Conservation (phyloP, 495 filamentous ascomycete genomes). For the Peziza echinospora region DNA sequence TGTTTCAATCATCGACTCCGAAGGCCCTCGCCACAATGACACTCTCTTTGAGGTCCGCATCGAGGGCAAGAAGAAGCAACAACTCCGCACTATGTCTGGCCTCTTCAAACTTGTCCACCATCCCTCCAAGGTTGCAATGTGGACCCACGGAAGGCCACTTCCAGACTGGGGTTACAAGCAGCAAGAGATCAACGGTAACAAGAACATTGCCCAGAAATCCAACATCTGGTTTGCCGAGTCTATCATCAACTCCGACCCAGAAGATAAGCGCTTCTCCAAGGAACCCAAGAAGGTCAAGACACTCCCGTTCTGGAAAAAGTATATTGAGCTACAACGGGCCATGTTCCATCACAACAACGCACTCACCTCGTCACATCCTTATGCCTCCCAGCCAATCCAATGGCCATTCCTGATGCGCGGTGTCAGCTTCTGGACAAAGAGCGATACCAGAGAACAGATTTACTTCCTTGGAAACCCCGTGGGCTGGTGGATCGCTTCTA, state of each 20-base stretch:
- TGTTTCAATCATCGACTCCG: conserved; percentile 45
- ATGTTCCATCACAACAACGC: conserved; percentile 99
- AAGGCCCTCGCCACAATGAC: conserved; percentile 63
- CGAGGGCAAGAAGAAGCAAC: conserved; percentile 62
- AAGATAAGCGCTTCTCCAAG: conserved; percentile 47
- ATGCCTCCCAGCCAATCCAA: conserved; percentile 80
- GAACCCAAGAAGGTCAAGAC: conserved; percentile 56
- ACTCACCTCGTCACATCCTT: conserved; percentile 87
- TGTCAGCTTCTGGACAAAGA: conserved; percentile 98
- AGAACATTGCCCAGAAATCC: conserved; percentile 71
- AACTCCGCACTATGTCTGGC: conserved; percentile 71
- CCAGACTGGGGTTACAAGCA: conserved; percentile 95
- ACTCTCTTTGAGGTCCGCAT: conserved; percentile 85
- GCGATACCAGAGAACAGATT: conserved; percentile 87
- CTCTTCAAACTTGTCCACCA: conserved; percentile 90
- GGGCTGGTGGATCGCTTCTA: conserved; percentile 92
- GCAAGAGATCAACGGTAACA: conserved; percentile 98
- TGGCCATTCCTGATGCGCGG: conserved; percentile 95
- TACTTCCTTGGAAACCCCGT: conserved; percentile 96
- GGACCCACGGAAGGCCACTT: conserved; percentile 83
- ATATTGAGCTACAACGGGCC: conserved; percentile 84
- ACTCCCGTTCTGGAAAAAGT: conserved; percentile 78
- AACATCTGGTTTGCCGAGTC: conserved; percentile 91
- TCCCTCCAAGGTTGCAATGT: conserved; percentile 92
- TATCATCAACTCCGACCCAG: conserved; percentile 50